Percentiles rank a stretch among this genome's conserved stretches.
These are phyloP conservation scores for Hamigera avellanea DNA, from an alignment of 495 filamentous ascomycete species.

Conservation along the genomic window DNA sequence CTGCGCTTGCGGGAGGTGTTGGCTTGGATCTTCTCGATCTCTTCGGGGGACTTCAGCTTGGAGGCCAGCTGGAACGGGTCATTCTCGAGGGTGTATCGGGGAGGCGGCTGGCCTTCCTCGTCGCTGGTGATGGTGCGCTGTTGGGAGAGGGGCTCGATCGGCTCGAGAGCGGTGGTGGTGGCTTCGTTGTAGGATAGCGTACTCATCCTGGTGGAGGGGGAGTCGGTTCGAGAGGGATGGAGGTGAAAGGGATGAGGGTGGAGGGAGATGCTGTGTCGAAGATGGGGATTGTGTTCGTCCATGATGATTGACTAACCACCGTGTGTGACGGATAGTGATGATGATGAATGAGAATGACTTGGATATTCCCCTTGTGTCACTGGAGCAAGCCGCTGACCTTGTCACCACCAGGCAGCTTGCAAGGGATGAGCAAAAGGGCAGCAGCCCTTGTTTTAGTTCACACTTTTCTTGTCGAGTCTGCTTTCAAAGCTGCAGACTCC, in stretches of 20 bases:
- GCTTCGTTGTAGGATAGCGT: constrained; percentile 17
- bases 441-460: too few species aligned
- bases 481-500: not conserved
- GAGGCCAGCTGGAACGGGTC: constrained; percentile 79
- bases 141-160: constrained; percentile 10
- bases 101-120: constrained; percentile 57
- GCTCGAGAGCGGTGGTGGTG: constrained; percentile 27
- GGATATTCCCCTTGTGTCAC: too few species aligned
- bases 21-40: constrained; percentile 70
- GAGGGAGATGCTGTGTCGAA: constrained; percentile 6
- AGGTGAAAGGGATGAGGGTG: constrained; percentile 7
- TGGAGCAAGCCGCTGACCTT: too few species aligned
- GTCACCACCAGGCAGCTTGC: too few species aligned
- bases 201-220: constrained; percentile 7
- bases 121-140: constrained; percentile 22
- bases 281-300: constrained; percentile 1
- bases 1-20: constrained; percentile 74
- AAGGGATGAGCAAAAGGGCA: too few species aligned
- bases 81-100: constrained; percentile 45
- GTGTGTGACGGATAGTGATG: too few species aligned
- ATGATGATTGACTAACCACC: not conserved
- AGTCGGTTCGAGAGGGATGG: not conserved
- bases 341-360: too few species aligned
- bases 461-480: too few species aligned
- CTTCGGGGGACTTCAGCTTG: constrained; percentile 62